phyloP scores from a whole-genome alignment of 495 filamentous ascomycete species.

The Podospora pseudocomata region DNA sequence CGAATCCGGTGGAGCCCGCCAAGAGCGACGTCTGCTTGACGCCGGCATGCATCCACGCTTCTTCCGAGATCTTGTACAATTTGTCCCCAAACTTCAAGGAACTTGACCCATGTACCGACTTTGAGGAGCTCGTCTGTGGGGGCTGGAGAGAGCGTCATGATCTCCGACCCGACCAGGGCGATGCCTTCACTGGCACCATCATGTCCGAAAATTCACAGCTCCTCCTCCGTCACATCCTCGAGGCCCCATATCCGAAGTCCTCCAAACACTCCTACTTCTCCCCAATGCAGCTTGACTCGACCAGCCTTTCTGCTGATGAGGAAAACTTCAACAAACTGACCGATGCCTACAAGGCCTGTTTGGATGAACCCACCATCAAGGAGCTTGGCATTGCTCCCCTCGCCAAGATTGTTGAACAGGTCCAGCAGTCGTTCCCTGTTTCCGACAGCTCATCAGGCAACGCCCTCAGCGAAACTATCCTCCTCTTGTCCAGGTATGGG shows the following conservation, averaged over 20 bases:
- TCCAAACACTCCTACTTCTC: constrained; percentile 48
- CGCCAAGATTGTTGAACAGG: constrained; percentile 38
- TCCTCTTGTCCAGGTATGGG: constrained; percentile 46
- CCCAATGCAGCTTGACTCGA: constrained; percentile 34
- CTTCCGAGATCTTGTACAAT: constrained; percentile 63
- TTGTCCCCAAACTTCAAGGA: constrained; percentile 51
- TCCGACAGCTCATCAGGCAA: not conserved
- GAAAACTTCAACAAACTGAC: constrained; percentile 66
- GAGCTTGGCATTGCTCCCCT: constrained; percentile 55
- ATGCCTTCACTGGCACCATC: constrained; percentile 57
- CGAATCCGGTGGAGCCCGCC: not conserved
- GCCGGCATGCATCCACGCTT: constrained; percentile 65
- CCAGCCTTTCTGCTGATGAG: constrained; percentile 39
- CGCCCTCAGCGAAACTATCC: constrained; percentile 33
- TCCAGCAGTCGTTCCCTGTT: not conserved
- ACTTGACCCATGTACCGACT: constrained; percentile 66
- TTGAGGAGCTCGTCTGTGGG: constrained; percentile 65
- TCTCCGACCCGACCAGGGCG: constrained; percentile 62
- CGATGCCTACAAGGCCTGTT: constrained; percentile 60
- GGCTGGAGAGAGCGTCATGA: constrained; percentile 45
- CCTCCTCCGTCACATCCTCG: constrained; percentile 62
- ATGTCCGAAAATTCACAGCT: constrained; percentile 60
- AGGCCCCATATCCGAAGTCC: constrained; percentile 51
- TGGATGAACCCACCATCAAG: constrained; percentile 54
- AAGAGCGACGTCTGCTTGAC: constrained; percentile 46